Evolutionary conservation across 148 eudicot genomes (phyloP).

Genomic region (Talinum fruticosum): DNA sequence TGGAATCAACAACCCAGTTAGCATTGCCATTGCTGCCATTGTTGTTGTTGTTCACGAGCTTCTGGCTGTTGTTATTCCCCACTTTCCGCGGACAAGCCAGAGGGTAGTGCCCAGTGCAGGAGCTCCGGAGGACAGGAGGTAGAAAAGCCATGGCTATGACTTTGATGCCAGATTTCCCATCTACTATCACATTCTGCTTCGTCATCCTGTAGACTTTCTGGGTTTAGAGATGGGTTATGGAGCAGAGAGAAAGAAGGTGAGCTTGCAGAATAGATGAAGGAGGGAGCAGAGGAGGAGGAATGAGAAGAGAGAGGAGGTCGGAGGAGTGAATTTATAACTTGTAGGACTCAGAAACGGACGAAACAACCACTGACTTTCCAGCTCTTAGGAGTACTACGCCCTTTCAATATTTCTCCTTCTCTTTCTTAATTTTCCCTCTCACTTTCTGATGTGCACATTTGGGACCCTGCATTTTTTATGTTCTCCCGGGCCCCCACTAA

Average conservation of each 20-base stretch:
- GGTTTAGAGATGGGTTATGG: not conserved
- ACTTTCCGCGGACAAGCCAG: too few species aligned
- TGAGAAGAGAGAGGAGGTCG: not conserved
- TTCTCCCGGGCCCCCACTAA: not conserved
- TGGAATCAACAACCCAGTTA: constrained; percentile 1
- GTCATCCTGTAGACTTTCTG: constrained; percentile 1
- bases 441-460: not conserved
- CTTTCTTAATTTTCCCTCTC: not conserved
- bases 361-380: not conserved
- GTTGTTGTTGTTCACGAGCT: not conserved
- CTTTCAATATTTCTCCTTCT: not conserved
- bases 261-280: too few species aligned
- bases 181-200: not conserved
- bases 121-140: too few species aligned
- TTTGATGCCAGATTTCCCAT: not conserved
- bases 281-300: not conserved
- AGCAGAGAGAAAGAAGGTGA: not conserved
- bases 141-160: not conserved
- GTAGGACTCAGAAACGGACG: not conserved
- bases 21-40: not conserved
- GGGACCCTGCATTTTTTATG: not conserved
- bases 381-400: not conserved
- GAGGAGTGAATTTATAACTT: not conserved
- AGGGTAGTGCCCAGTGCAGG: too few species aligned
- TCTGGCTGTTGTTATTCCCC: too few species aligned